Conservation (phyloP, 2,329 filamentous ascomycete species). For the Cadophora sp. region DNA sequence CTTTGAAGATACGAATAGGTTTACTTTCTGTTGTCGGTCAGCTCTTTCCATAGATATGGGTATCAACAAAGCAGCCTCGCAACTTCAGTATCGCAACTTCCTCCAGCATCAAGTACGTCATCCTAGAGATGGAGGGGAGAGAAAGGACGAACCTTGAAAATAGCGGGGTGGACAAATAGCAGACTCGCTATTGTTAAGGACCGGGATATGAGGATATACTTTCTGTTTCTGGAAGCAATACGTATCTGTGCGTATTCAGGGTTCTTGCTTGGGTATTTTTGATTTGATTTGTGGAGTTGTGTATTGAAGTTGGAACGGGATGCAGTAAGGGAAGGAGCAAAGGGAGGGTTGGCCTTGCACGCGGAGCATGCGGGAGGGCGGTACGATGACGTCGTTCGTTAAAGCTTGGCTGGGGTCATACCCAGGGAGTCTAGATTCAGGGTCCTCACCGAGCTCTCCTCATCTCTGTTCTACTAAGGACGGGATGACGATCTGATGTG, state of each 20-base stretch:
- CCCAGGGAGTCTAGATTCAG: slow-evolving; percentile 8
- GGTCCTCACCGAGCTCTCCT: slow-evolving; percentile 4
- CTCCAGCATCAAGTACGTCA: slow-evolving; percentile 26
- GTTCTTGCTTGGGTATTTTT: slow-evolving; percentile 23
- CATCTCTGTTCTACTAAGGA: background rate
- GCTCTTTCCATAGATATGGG: slow-evolving; percentile 29
- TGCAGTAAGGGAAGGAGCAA: background rate
- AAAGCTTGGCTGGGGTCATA: background rate
- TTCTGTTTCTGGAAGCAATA: slow-evolving; percentile 3
- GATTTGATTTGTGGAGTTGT: slow-evolving; percentile 11
- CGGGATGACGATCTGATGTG: background rate
- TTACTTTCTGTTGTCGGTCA: slow-evolving; percentile 27
- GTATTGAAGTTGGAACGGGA: slow-evolving; percentile 7
- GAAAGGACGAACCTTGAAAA: slow-evolving; percentile 23
- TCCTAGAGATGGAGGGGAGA: slow-evolving; percentile 5
- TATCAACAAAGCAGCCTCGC: background rate
- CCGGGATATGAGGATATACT: slow-evolving; percentile 29
- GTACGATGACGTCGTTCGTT: slow-evolving; percentile 19
- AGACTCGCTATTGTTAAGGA: slow-evolving; percentile 3
- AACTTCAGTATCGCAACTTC: slow-evolving; percentile 13
- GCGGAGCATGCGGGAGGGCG: slow-evolving; percentile 15
- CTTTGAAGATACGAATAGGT: slow-evolving; percentile 14
- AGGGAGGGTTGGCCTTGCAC: background rate
- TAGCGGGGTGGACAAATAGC: background rate
- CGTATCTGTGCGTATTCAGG: slow-evolving; percentile 15